These are phyloP conservation scores for Fusarium irregulare DNA, from an alignment of 2,329 filamentous ascomycete genomes.

Conservation along the genomic window DNA sequence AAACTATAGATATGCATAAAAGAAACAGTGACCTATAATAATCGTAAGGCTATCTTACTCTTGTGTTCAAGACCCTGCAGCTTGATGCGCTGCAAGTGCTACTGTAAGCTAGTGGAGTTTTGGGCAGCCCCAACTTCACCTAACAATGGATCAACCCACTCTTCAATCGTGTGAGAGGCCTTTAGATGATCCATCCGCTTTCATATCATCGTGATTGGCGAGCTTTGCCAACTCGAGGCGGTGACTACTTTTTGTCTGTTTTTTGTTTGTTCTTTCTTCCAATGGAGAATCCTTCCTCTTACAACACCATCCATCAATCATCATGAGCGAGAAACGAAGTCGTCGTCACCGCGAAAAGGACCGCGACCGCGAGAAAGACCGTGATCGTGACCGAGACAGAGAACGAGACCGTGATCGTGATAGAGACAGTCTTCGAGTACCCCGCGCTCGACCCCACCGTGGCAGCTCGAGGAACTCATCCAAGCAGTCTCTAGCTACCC, in stretches of 20 bases:
- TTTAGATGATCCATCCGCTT: constrained; percentile 32
- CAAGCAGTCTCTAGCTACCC: constrained; percentile 40
- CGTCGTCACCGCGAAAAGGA: constrained; percentile 13
- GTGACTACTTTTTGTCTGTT: constrained; percentile 28
- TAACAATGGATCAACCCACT: constrained; percentile 37
- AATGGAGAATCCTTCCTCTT: constrained; percentile 17
- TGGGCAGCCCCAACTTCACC: constrained; percentile 10
- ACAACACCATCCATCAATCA: constrained; percentile 16
- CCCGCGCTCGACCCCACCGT: constrained; percentile 38
- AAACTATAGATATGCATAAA: neutral
- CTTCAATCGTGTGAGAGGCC: constrained; percentile 32
- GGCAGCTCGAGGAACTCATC: constrained; percentile 40
- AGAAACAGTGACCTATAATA: neutral
- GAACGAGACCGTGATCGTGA: neutral
- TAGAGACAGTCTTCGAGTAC: constrained; percentile 47
- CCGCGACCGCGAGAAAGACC: neutral
- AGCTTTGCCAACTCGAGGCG: constrained; percentile 28
- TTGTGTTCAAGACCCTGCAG: constrained; percentile 7
- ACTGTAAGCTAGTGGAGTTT: constrained; percentile 2
- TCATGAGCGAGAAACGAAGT: constrained; percentile 44
- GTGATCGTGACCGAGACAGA: neutral
- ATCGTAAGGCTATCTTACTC: neutral
- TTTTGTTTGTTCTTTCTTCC: neutral
- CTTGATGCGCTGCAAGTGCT: constrained; percentile 9
- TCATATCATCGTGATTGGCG: constrained; percentile 41